phyloP scores from a whole-genome alignment of 768 basidiomycete species.

The Coprinellus micaceus region DNA sequence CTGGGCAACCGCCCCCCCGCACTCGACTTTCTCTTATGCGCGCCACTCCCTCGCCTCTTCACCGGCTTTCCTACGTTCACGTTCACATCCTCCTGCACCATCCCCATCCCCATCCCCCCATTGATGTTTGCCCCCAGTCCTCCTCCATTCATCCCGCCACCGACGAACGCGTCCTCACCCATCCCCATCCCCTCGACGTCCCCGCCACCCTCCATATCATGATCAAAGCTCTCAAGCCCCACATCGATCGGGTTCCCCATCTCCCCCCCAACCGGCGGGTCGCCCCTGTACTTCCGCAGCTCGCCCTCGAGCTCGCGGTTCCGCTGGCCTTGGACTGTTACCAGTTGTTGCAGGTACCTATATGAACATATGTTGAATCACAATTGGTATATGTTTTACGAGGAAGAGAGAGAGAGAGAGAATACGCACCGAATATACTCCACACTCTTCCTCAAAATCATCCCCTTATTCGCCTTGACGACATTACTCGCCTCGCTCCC shows the following conservation, averaged over 20 bases:
- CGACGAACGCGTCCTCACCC: not conserved
- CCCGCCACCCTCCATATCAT: constrained; percentile 6
- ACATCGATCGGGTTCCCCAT: constrained; percentile 1
- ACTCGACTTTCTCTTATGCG: constrained; percentile 18
- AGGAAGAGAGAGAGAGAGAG: not conserved
- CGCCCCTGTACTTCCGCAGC: constrained; percentile 31
- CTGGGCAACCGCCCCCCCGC: constrained; percentile 8
- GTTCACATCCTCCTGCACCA: not conserved
- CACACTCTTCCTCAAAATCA: constrained; percentile 83
- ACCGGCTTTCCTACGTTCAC: not conserved
- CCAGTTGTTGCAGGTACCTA: constrained; percentile 83
- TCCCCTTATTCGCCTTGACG: constrained; percentile 92
- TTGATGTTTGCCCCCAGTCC: not conserved
- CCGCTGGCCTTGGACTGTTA: constrained; percentile 70
- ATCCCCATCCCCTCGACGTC: not conserved
- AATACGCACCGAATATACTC: constrained; percentile 54
- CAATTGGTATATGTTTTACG: not conserved
- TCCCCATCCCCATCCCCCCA: not conserved
- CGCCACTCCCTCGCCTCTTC: constrained; percentile 19
- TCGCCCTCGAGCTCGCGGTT: constrained; percentile 78
- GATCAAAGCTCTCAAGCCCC: not conserved
- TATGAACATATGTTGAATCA: not conserved
- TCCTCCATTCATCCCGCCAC: not conserved
- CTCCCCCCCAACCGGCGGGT: constrained; percentile 19
- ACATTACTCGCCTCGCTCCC: too few relatives aligned